Base-by-base conservation (phyloP, 371 early-diverging fungal species). In the Blakeslea trispora region DNA sequence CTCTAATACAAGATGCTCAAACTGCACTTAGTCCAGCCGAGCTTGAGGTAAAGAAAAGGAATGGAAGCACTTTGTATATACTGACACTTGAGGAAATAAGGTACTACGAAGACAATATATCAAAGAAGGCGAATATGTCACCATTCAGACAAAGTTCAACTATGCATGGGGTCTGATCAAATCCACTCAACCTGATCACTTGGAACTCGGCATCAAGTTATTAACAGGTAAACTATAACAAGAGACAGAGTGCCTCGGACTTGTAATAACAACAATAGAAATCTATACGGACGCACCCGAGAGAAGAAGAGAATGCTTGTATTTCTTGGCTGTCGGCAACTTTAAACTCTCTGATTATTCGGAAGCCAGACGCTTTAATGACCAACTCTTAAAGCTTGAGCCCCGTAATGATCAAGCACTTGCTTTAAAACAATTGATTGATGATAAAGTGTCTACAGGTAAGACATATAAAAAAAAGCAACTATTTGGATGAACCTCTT, bases 131-230 rank as follows among this genome's bases (percentile, higher is more conserved):
- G 75, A 81, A 44, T 77, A 81, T 45, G 85, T 83, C 5, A 82
- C 88, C 56, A 70, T 86, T 31, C 96, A 97, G 72, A 94, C 93
- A 40, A 94, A 94, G 70, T 97, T 97, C 82, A 94, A 96, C 79
- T 94, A 91, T 66, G 95, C 97, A 5, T 97, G 96, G 95, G 95
- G 92, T 0, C 79, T 95, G 32, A 85, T 92, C 66, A 85, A 81
- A 70, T 88, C 90, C 64, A 78, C 68, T 50, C 67, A 69, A 28
- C 68, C 77, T 49, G 71, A 71, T 3, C 86, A 94, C 51, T 87
- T 92, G 50, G 81, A 85, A 47, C 69, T 79, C 19, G 97, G 95
- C 13, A 85, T 95, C 22, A 66, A 75, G 21, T 72, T 95, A n/a
- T 70, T 97, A 50, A 82, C 87, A 64, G 91, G 91, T 90, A 60